phyloP scores from a whole-genome alignment of 1,139 yeast genomes.

The Kodamaea arcana region DNA sequence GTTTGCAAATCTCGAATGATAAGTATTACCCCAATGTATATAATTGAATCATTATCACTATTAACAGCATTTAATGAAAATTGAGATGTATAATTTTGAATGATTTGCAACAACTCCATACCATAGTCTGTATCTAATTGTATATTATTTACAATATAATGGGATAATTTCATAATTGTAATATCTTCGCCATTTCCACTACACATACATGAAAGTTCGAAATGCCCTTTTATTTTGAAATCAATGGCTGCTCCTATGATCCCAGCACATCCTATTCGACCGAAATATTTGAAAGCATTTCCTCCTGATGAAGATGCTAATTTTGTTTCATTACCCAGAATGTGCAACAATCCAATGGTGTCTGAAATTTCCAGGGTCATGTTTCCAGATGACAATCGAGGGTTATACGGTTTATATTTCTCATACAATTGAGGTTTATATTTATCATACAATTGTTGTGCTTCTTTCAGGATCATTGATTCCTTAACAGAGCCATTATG shows the following conservation, averaged over 20 bases:
- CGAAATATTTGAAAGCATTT: constrained; percentile 44
- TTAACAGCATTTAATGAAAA: constrained; percentile 9
- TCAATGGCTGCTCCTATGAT: constrained; percentile 44
- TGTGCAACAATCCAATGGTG: constrained; percentile 31
- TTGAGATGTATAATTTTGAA: constrained; percentile 4
- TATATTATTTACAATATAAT: constrained; percentile 18
- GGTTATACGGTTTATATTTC: too few species aligned
- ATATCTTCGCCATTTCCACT: constrained; percentile 59
- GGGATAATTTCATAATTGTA: constrained; percentile 37
- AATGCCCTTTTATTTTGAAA: constrained; percentile 10
- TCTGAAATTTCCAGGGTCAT: constrained; percentile 20
- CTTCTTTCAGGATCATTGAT: constrained; percentile 14
- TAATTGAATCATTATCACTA: constrained; percentile 8
- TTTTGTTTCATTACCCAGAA: constrained; percentile 12
- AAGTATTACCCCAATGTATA: constrained; percentile 35
- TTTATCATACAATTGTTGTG: constrained; percentile 13
- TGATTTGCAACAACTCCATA: constrained; percentile 8
- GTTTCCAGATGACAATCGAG: background rate
- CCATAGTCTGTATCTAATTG: constrained; percentile 10
- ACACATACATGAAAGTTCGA: constrained; percentile 38
- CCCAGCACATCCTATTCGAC: constrained; percentile 54
- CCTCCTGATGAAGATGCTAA: constrained; percentile 52
- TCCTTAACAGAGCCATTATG: background rate
- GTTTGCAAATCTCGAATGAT: constrained; percentile 14
- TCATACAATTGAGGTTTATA: constrained; percentile 11